Percentiles rank a stretch among this genome's conserved stretches.
Conservation (phyloP, 2,329 filamentous ascomycete species). For the Tolypocladium tropicale region DNA sequence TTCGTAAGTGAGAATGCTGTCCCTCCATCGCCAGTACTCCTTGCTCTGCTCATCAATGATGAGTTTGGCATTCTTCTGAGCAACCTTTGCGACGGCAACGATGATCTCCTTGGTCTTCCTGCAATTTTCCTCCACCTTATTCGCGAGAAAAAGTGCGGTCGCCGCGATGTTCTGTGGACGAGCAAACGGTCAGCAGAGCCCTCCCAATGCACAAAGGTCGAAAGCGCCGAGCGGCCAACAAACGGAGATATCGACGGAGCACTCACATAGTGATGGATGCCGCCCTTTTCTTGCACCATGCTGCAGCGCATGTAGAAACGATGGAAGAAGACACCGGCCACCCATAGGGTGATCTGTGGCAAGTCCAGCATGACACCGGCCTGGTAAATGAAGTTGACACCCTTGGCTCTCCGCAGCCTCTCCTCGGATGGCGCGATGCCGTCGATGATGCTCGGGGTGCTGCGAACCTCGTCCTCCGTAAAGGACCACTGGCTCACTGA, state of each 20-base stretch:
- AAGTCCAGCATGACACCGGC: constrained; percentile 87
- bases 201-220: not conserved
- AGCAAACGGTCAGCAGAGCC: constrained; percentile 1
- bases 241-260: not conserved
- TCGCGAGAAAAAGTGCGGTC: constrained; percentile 84
- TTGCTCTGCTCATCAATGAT: constrained; percentile 94
- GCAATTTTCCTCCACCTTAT: constrained; percentile 95
- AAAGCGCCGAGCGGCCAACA: not conserved
- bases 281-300: constrained; percentile 64
- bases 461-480: constrained; percentile 68
- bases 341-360: constrained; percentile 84
- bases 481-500: constrained; percentile 74
- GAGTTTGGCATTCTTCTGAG: constrained; percentile 85
- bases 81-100: constrained; percentile 84
- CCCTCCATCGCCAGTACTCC: constrained; percentile 96
- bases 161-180: constrained; percentile 64
- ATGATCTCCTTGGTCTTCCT: constrained; percentile 93
- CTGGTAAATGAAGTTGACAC: constrained; percentile 93
- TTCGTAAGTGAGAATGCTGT: constrained; percentile 86
- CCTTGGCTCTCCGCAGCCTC: constrained; percentile 72
- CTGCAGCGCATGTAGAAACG: constrained; percentile 88
- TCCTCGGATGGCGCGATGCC: constrained; percentile 72
- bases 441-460: constrained; percentile 75
- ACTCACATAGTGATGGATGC: constrained; percentile 82
- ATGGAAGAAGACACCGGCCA: constrained; percentile 90